Percentiles rank a stretch among this genome's conserved stretches.
Conservation (phyloP, 2,329 filamentous ascomycete genomes). For the Septoria linicola region DNA sequence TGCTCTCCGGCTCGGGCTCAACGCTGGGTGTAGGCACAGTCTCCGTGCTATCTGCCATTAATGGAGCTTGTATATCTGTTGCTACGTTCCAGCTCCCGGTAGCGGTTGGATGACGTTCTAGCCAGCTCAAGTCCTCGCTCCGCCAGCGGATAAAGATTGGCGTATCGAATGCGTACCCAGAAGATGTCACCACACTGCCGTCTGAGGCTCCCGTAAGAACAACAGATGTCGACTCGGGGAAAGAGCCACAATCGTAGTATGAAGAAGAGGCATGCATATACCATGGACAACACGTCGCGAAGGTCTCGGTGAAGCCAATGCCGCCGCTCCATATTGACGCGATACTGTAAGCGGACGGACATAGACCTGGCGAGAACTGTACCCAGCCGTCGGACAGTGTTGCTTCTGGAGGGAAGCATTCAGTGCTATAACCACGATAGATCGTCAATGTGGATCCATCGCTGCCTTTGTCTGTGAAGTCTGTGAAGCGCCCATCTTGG, state of each 20-base stretch:
- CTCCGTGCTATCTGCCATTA: neutral
- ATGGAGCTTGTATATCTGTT: neutral
- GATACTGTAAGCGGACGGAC: constrained; percentile 14
- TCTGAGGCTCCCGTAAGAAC: constrained; percentile 2
- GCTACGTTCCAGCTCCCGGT: constrained; percentile 11
- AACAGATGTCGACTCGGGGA: constrained; percentile 13
- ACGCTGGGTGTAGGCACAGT: neutral
- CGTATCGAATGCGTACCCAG: constrained; percentile 17
- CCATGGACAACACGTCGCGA: constrained; percentile 20
- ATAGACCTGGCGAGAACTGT: constrained; percentile 15
- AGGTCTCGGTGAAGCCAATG: constrained; percentile 1
- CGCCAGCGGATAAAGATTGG: constrained; percentile 17
- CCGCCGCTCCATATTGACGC: constrained; percentile 13
- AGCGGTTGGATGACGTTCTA: constrained; percentile 9
- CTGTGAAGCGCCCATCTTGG: constrained; percentile 1
- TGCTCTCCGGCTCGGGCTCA: neutral
- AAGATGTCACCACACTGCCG: constrained; percentile 1
- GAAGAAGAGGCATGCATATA: constrained; percentile 18
- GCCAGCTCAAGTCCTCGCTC: constrained; percentile 9
- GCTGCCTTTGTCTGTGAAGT: constrained; percentile 4
- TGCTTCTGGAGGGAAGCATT: constrained; percentile 17
- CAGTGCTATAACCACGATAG: constrained; percentile 15
- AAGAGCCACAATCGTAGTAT: constrained; percentile 19
- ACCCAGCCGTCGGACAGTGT: constrained; percentile 20
- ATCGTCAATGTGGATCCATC: constrained; percentile 11